phyloP scores from a whole-genome alignment of 306 rosid species.

The Trifolium fragiferum region DNA sequence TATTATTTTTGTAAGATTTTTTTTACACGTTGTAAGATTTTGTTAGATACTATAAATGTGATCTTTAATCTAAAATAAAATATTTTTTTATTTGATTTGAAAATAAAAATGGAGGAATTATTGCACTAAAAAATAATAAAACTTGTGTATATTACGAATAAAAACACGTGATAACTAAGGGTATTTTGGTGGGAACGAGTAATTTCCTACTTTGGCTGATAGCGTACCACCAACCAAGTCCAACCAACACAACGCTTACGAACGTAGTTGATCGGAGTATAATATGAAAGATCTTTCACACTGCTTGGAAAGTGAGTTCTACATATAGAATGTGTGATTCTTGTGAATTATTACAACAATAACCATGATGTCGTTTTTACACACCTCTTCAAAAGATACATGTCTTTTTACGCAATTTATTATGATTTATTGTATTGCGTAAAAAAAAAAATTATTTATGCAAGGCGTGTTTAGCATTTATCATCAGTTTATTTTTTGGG shows the following conservation, averaged over 20 bases:
- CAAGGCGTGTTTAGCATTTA: background rate
- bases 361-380: too few species aligned
- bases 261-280: too few species aligned
- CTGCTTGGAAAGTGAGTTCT: constrained; percentile 14
- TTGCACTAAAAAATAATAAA: background rate
- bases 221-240: too few species aligned
- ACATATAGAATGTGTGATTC: background rate
- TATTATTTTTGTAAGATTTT: too few species aligned
- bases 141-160: constrained; percentile 9
- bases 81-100: background rate
- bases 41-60: too few species aligned
- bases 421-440: too few species aligned
- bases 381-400: too few species aligned
- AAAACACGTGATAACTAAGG: constrained; percentile 74
- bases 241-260: too few species aligned
- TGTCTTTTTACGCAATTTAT: too few species aligned
- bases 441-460: background rate
- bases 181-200: constrained; percentile 42
- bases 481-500: constrained; percentile 9
- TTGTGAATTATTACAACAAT: too few species aligned
- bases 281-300: background rate
- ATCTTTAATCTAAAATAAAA: too few species aligned
- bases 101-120: background rate
- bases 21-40: too few species aligned
- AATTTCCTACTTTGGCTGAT: constrained; percentile 1